A percentile compares a stretch with the other conserved stretches of the same genome.
phyloP scores from a whole-genome alignment of 2,329 filamentous ascomycete species.

The Aureobasidium pullulans region DNA sequence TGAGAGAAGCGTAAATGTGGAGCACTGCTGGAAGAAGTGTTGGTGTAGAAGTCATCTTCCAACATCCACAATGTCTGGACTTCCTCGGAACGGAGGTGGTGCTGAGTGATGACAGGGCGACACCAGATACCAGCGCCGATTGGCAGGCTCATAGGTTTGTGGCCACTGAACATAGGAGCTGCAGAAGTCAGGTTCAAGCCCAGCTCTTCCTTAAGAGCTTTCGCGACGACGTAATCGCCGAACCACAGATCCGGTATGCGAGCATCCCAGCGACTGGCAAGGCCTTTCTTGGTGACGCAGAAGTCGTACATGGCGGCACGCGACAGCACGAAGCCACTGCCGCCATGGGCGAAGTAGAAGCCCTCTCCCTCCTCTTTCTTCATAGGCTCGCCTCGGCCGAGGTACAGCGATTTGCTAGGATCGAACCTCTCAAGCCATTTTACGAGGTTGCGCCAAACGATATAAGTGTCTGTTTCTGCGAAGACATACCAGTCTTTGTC shows the following conservation, averaged over 20 bases:
- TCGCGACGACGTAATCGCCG: conserved; percentile 21
- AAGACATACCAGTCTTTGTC: conserved; percentile 45
- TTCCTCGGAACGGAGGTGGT: conserved; percentile 18
- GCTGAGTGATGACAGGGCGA: conserved; percentile 20
- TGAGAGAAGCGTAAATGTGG: conserved; percentile 1
- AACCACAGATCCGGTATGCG: conserved; percentile 18
- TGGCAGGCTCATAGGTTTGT: conserved; percentile 17
- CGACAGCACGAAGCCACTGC: conserved; percentile 22
- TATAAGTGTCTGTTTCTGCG: conserved; percentile 44
- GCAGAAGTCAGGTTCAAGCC: conserved; percentile 18
- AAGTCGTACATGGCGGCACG: conserved; percentile 18
- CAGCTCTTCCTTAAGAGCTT: conserved; percentile 21
- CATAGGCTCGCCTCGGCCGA: conserved; percentile 26
- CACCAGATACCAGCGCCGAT: conserved; percentile 22
- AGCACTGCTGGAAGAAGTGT: conserved; percentile 6
- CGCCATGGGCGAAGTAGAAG: conserved; percentile 20
- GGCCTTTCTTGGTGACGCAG: conserved; percentile 9
- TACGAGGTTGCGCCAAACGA: conserved; percentile 34
- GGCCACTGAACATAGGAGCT: conserved; percentile 20
- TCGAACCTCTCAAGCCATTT: conserved; percentile 41
- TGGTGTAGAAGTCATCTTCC: conserved; percentile 15
- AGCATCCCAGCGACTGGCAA: conserved; percentile 21
- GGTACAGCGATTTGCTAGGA: conserved; percentile 35
- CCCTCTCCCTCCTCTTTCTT: conserved; percentile 14
- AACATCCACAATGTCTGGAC: conserved; percentile 19